Conservation (phyloP, 148 eudicot species). For the Silene conica region DNA sequence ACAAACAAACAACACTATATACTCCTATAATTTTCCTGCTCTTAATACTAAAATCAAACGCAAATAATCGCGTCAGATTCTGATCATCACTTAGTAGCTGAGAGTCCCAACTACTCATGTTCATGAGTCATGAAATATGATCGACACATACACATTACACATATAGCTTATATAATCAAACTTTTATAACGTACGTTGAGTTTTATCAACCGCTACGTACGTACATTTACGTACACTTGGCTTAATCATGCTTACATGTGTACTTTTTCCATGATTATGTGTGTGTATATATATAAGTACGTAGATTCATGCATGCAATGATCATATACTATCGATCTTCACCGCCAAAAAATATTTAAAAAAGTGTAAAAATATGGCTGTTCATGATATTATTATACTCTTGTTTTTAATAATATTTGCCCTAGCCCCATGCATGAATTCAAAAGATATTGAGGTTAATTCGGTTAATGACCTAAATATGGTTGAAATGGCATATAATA, state of each 20-base stretch:
- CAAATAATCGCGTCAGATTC: no score
- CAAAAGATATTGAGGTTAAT: constrained; percentile 19
- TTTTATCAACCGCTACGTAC: not conserved
- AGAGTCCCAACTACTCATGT: not conserved
- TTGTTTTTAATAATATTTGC: constrained; percentile 9
- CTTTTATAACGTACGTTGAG: not conserved
- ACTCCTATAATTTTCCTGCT: no score
- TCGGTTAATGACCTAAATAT: constrained; percentile 26
- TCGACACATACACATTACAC: not conserved
- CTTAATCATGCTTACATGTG: constrained; percentile 14
- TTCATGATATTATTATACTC: constrained; percentile 26
- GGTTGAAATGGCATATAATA: constrained; percentile 35
- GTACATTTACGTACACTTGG: constrained; percentile 15
- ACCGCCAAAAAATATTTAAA: constrained; percentile 9
- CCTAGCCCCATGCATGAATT: constrained; percentile 16
- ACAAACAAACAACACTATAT: no score
- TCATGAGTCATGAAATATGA: not conserved
- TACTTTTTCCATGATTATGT: not conserved
- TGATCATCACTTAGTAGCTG: no score
- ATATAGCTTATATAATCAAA: not conserved
- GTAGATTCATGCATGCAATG: not conserved
- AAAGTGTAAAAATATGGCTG: constrained; percentile 20
- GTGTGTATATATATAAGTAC: not conserved
- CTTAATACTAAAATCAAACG: no score
- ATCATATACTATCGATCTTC: not conserved